Evolutionary conservation across 2,329 filamentous ascomycete species (phyloP), one percentile per base, ranked within the genome.

Genomic region (Fusarium xyrophilum): DNA sequence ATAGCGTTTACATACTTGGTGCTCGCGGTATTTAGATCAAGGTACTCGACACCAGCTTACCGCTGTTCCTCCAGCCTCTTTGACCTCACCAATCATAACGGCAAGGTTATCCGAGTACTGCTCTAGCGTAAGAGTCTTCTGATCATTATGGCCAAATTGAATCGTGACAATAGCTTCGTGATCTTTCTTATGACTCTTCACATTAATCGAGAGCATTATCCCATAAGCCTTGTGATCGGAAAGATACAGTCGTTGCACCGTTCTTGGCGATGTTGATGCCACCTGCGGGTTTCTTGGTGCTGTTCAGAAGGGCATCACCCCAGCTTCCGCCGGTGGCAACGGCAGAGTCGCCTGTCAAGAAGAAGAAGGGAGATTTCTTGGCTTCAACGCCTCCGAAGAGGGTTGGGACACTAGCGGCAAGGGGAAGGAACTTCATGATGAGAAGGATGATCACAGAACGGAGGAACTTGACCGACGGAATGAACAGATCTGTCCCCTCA

Each of bases 1-100:
- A 65, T 65, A 2, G 54, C 47, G 3, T 65, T 65, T 3, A 65
- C 55, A 1, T 65, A 65, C 15, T 61, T 61, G n/a, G 62, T 65
- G 2, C 62, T 65, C 1, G 54, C 62, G 0, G 61, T 28, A 3
- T 65, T 65, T 1, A 65, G 61, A 17, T 65, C 62, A 0, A 65
- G 0, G 6, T 55, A 65, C 9, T 55, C 39, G 0, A 65, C 19
- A 0, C 62, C 55, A 7, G 61, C 38, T 35, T 60, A 65, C 62
- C 13, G 62, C 17, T 7, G 61, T 65, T 1, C 62, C 62, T 7
- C 61, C 62, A 7, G 61, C 62, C 25, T 27, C 21, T 25, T 65
- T 44, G 0, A 65, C 55, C 28, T 65, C 62, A 0, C 15, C 19
- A 5, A 65, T 32, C 62, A 65, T 65, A 5, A 25, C 32, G 5